Base-by-base conservation (phyloP, 1,139 yeast species). In the Wickerhamomyces sp. region DNA sequence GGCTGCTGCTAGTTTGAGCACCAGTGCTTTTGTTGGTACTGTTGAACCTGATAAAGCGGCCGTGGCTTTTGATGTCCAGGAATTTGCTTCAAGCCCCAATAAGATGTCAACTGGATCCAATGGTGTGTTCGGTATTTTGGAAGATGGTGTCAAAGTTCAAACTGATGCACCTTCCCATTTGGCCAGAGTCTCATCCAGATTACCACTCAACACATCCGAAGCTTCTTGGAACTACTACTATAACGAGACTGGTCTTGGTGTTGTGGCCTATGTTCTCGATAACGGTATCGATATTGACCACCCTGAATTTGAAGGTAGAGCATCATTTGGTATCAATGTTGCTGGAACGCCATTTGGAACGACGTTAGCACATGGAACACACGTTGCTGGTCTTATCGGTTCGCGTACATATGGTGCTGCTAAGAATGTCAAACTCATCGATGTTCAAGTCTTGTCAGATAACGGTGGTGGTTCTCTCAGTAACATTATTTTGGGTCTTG, bases 341-440 rank as follows among this genome's bases (percentile, higher is more conserved):
- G 76, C 84, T 1, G 52, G 59, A 24, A 67, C 64, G 0, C 84
- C 79, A 51, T 83, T 81, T 0, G 49, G 61, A 0, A 81, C 80
- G 0, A 93, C 83, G 51, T 43, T 49, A 50, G 93, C 93, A 0
- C 93, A 84, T 52, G 78, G 72, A 3, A 86, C 96, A 0, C 96
- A 88, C 58, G 95, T 87, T 3, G 94, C 96, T 0, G 96, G 96
- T 0, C 58, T 87, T n/a, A 71, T 86, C 27, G 96, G 93, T 0
- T 84, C 95, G 0, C 59, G 55, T 25, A 74, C 80, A 0, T 87
- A 68, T 56, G 96, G 96, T 0, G 94, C 84, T 1, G 84, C 96
- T 10, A 88, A 88, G 50, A 58, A 70, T 16, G 79, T 71, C 10
- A 65, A 65, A n/a, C 54, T 88, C 4, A 64, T 83, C 8, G 91